Conservation (phyloP, 805 yeast species). For the Cyberlindnera nakhonratchasimensis region DNA sequence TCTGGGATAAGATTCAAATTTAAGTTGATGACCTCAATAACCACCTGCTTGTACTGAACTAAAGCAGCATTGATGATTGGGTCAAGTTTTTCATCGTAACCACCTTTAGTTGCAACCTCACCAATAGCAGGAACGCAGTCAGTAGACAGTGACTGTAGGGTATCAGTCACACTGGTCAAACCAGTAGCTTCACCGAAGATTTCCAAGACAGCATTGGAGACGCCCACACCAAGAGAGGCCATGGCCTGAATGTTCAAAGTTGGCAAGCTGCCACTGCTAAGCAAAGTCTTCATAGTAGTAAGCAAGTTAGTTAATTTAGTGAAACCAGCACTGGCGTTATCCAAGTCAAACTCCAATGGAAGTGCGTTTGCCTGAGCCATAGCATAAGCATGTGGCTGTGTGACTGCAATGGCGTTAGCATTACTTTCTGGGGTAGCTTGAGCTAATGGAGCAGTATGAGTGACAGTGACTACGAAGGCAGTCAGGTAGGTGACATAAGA, state of each 20-base stretch:
- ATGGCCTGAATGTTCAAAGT: slow-evolving; percentile 4
- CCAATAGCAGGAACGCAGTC: slow-evolving; percentile 9
- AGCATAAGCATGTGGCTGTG: slow-evolving; percentile 1
- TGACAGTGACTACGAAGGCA: background rate
- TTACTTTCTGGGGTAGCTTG: no score
- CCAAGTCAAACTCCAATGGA: slow-evolving; percentile 2
- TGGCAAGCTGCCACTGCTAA: slow-evolving; percentile 5
- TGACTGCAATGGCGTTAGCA: slow-evolving; percentile 3
- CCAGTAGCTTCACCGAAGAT: slow-evolving; percentile 7
- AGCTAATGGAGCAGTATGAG: background rate
- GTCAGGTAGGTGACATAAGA: background rate
- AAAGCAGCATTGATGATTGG: background rate
- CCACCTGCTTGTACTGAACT: slow-evolving; percentile 2
- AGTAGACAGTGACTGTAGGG: background rate
- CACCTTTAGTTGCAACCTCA: background rate
- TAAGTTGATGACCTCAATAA: slow-evolving; percentile 2
- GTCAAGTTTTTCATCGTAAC: slow-evolving; percentile 3
- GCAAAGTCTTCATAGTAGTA: slow-evolving; percentile 2
- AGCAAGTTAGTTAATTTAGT: slow-evolving; percentile 3
- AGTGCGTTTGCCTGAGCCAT: background rate
- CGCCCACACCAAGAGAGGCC: slow-evolving; percentile 4
- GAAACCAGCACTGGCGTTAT: slow-evolving; percentile 4
- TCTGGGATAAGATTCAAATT: slow-evolving; percentile 1
- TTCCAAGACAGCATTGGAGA: slow-evolving; percentile 5
- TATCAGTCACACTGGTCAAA: background rate